Conservation (phyloP, 129 eudicot genomes). For the Pseudognaphalium luteoalbum region DNA sequence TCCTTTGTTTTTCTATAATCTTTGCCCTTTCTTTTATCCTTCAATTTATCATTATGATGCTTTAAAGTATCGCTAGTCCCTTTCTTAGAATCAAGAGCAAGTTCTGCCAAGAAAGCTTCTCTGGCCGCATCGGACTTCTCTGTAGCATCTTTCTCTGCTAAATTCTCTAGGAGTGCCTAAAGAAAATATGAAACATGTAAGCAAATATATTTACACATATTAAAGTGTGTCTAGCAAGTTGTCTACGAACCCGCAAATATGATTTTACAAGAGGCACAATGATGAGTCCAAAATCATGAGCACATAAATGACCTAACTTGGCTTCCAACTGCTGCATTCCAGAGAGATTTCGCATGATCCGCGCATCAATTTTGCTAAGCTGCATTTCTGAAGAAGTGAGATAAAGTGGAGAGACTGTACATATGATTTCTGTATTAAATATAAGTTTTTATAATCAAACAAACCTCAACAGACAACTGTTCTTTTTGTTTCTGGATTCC, state of each 20-base stretch:
- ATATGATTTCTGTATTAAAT: conserved; percentile 32
- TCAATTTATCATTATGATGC: conserved; percentile 65
- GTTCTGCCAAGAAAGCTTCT: conserved; percentile 97
- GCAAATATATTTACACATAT: neutral
- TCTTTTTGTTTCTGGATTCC: conserved; percentile 91
- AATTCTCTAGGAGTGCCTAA: conserved; percentile 85
- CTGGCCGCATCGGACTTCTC: conserved; percentile 98
- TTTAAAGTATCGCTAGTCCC: conserved; percentile 50
- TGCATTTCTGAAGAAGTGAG: conserved; percentile 55
- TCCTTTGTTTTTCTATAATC: conserved; percentile 74
- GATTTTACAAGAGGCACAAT: conserved; percentile 78
- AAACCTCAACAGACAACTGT: conserved; percentile 71
- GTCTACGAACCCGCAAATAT: conserved; percentile 72
- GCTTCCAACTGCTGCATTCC: conserved; percentile 85
- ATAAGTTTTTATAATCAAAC: conserved; percentile 23
- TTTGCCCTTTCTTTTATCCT: conserved; percentile 79
- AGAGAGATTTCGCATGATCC: conserved; percentile 57
- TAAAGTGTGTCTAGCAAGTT: neutral
- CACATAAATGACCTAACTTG: conserved; percentile 68
- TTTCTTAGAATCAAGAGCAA: conserved; percentile 76
- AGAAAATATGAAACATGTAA: conserved; percentile 16
- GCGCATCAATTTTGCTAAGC: conserved; percentile 91
- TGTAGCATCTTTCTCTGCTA: conserved; percentile 97
- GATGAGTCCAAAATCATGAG: conserved; percentile 66
- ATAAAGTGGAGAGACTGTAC: conserved; percentile 25